Conservation (phyloP, 148 eudicot species). For the Pouteria glomerata region DNA sequence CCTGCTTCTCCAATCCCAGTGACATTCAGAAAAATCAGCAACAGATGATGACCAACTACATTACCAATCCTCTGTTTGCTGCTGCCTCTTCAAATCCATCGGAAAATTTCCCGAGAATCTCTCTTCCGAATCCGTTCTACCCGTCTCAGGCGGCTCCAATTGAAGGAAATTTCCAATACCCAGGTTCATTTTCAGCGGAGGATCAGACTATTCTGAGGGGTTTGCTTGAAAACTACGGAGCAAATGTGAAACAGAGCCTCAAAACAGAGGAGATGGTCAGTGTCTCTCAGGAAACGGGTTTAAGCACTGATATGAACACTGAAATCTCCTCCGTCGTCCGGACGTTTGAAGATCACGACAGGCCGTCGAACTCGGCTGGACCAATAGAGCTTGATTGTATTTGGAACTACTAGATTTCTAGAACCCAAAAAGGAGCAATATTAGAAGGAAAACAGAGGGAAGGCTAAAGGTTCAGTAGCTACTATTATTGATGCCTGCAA, state of each 20-base stretch:
- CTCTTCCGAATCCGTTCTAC: neutral
- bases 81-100: constrained; percentile 15
- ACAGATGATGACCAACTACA: constrained; percentile 9
- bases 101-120: constrained; percentile 3
- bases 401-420: constrained; percentile 40
- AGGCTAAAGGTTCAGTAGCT: neutral
- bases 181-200: constrained; percentile 23
- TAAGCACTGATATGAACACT: constrained; percentile 46
- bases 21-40: constrained; percentile 28
- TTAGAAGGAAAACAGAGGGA: neutral
- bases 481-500: neutral
- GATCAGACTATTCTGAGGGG: constrained; percentile 44
- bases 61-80: constrained; percentile 13
- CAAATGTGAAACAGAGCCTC: constrained; percentile 34
- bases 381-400: constrained; percentile 42
- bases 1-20: constrained; percentile 88
- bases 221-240: constrained; percentile 38
- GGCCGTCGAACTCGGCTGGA: constrained; percentile 41
- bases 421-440: neutral
- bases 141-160: constrained; percentile 17
- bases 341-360: constrained; percentile 40
- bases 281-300: constrained; percentile 48
- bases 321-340: constrained; percentile 47
- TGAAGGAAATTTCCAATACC: constrained; percentile 25
- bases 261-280: constrained; percentile 42